These are phyloP conservation scores for Leishmania turanica DNA, from an alignment of 208 protist genomes.

Conservation along the genomic window DNA sequence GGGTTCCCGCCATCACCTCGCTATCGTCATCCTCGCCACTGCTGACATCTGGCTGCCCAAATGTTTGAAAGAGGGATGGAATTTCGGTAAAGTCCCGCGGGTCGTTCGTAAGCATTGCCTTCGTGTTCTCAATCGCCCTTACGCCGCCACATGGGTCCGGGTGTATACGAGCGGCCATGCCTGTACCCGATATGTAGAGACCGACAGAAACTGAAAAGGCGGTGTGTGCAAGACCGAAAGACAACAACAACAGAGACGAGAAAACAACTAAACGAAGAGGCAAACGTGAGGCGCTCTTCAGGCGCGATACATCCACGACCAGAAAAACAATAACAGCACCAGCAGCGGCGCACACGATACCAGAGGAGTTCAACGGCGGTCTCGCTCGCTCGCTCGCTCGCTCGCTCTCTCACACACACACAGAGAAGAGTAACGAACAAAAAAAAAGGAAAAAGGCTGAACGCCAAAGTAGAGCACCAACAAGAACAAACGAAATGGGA, in stretches of 20 bases:
- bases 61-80: slow-evolving; percentile 58
- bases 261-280: not conserved
- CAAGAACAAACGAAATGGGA: not conserved
- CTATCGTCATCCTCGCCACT: slow-evolving; percentile 29
- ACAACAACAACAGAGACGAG: not conserved
- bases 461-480: not conserved
- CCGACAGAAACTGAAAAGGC: not conserved
- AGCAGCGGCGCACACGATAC: not conserved
- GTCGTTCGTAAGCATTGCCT: slow-evolving; percentile 32
- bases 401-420: not conserved
- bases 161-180: not conserved
- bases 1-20: slow-evolving; percentile 5
- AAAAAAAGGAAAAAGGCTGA: not conserved
- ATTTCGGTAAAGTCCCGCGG: slow-evolving; percentile 48
- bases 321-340: not conserved
- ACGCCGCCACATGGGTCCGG: not conserved
- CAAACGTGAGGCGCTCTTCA: not conserved
- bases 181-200: not conserved
- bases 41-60: slow-evolving; percentile 28
- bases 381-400: not conserved
- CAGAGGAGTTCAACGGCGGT: not conserved
- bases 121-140: not conserved
- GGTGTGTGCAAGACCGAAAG: not conserved
- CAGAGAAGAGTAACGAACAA: not conserved
- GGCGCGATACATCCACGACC: not conserved